Evolutionary conservation across 257 asterid species (phyloP).

Genomic region (Vinca minor): DNA sequence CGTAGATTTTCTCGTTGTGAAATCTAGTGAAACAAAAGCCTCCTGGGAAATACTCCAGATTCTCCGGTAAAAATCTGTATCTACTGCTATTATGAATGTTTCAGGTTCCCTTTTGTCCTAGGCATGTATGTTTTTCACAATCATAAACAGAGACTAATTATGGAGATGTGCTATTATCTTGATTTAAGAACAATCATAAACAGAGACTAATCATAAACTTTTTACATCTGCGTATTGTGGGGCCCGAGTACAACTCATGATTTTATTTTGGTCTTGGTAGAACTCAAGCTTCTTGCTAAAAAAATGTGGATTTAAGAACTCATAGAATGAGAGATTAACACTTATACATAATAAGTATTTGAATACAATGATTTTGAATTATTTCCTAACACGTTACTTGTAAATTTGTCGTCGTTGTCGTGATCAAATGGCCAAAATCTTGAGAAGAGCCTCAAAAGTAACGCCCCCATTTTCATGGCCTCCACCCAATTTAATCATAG

Average conservation of each 20-base stretch:
- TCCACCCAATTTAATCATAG: slow-evolving; percentile 65
- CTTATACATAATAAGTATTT: no score
- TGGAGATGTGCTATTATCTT: neutral
- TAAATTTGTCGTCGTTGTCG: neutral
- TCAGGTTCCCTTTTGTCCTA: neutral
- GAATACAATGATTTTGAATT: no score
- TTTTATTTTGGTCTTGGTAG: no score
- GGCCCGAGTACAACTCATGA: no score
- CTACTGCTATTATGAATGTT: neutral
- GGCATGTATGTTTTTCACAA: neutral
- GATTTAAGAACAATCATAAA: no score
- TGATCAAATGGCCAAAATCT: neutral
- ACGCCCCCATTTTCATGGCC: slow-evolving; percentile 19
- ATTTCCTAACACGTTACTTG: no score
- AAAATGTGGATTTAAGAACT: no score
- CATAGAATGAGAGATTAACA: no score
- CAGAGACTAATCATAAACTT: no score
- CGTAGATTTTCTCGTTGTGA: neutral
- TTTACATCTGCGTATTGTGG: no score
- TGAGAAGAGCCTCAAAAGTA: neutral
- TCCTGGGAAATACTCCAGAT: neutral
- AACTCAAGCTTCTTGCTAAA: no score
- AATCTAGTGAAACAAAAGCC: neutral
- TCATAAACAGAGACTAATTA: neutral
- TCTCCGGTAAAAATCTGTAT: neutral